These are phyloP conservation scores for Arachnomyces sp. DNA, from an alignment of 2,329 filamentous ascomycete genomes.

Conservation along the genomic window DNA sequence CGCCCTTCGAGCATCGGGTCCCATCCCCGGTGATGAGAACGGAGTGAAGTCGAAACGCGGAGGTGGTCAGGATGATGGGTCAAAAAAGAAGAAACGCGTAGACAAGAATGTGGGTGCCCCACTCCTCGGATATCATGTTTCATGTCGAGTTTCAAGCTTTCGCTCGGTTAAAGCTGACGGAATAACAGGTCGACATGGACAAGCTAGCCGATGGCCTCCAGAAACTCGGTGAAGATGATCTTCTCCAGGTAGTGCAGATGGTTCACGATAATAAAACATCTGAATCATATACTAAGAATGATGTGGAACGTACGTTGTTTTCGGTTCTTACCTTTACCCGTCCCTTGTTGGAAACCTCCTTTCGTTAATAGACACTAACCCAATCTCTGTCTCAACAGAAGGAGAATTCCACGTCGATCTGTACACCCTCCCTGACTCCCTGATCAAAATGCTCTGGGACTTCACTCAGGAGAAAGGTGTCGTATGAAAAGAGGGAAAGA, in stretches of 20 bases:
- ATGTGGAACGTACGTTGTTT: constrained; percentile 71
- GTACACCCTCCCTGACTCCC: constrained; percentile 84
- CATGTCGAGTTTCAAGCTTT: too few relatives aligned
- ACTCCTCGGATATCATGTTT: background rate
- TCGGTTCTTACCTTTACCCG: constrained; percentile 3
- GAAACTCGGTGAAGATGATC: constrained; percentile 83
- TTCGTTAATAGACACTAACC: background rate
- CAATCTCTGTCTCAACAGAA: constrained; percentile 43
- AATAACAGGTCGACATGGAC: constrained; percentile 71
- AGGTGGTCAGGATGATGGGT: constrained; percentile 48
- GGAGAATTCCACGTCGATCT: constrained; percentile 98
- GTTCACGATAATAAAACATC: constrained; percentile 94
- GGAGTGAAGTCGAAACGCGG: constrained; percentile 56
- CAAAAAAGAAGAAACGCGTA: constrained; percentile 70
- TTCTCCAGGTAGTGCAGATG: constrained; percentile 92
- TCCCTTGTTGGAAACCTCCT: background rate
- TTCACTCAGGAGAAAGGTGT: constrained; percentile 52
- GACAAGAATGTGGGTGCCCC: constrained; percentile 48
- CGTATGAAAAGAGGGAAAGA: constrained; percentile 18
- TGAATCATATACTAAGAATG: constrained; percentile 94
- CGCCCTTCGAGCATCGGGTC: constrained; percentile 72
- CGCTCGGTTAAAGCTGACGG: background rate
- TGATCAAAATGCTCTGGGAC: constrained; percentile 94
- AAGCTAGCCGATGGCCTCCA: constrained; percentile 89
- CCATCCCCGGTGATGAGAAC: constrained; percentile 67